These are phyloP conservation scores for Pseudogymnoascus sp. DNA, from an alignment of 2,329 filamentous ascomycete genomes.

Conservation along the genomic window DNA sequence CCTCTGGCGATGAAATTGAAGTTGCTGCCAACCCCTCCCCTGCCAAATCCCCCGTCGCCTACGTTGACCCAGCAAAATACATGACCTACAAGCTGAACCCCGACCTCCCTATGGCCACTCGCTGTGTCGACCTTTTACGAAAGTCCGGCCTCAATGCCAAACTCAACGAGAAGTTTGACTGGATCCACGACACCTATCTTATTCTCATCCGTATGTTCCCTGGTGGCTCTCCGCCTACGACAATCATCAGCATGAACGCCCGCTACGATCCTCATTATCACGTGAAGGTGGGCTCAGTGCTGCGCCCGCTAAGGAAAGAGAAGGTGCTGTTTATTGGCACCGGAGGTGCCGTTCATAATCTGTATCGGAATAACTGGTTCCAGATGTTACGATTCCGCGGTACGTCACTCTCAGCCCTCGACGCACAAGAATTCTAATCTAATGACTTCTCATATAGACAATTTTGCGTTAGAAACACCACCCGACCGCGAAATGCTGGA, in stretches of 20 bases:
- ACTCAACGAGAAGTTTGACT: constrained; percentile 52
- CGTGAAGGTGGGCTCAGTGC: constrained; percentile 48
- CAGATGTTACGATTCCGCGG: constrained; percentile 46
- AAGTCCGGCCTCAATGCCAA: constrained; percentile 45
- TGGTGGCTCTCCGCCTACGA: constrained; percentile 55
- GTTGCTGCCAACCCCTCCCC: constrained; percentile 55
- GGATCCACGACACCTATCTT: constrained; percentile 67
- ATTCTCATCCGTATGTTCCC: constrained; percentile 67
- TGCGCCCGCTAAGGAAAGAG: constrained; percentile 48
- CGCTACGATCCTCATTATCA: constrained; percentile 51
- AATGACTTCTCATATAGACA: constrained; percentile 35
- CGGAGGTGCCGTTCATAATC: constrained; percentile 62
- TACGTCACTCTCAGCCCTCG: constrained; percentile 33
- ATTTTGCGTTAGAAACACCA: constrained; percentile 52
- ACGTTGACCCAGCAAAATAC: constrained; percentile 61
- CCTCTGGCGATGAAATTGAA: constrained; percentile 47
- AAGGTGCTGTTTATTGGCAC: constrained; percentile 50
- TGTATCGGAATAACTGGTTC: constrained; percentile 59
- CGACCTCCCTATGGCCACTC: constrained; percentile 46
- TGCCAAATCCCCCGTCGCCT: constrained; percentile 56
- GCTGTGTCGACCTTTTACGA: constrained; percentile 45
- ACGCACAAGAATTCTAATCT: neutral
- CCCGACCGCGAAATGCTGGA: constrained; percentile 56
- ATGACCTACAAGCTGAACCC: constrained; percentile 53
- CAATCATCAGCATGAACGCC: constrained; percentile 48